These are phyloP conservation scores for Tolypocladium paradoxum DNA, from an alignment of 2,329 filamentous ascomycete species.

Conservation along the genomic window DNA sequence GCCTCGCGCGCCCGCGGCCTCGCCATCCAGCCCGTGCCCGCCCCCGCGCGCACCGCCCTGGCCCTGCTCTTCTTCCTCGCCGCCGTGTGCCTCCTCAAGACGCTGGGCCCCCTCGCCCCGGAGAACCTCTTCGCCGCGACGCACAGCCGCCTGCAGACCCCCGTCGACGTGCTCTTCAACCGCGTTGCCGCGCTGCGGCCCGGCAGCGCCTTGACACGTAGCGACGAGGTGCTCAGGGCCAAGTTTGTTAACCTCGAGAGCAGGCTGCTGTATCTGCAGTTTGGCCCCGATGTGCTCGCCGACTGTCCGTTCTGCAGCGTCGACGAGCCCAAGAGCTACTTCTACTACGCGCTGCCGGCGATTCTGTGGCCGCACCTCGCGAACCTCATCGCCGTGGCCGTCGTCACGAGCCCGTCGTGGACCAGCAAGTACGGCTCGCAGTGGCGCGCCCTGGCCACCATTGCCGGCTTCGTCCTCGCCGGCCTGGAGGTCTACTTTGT, in stretches of 20 bases:
- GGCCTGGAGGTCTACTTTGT: slow-evolving; percentile 56
- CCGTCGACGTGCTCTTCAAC: slow-evolving; percentile 74
- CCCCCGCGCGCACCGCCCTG: slow-evolving; percentile 44
- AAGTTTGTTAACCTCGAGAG: slow-evolving; percentile 63
- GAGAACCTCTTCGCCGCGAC: slow-evolving; percentile 76
- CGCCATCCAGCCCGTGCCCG: slow-evolving; percentile 44
- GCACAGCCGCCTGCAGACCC: slow-evolving; percentile 71
- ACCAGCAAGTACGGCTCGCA: slow-evolving; percentile 50
- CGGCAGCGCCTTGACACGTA: slow-evolving; percentile 32
- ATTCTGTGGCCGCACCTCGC: slow-evolving; percentile 67
- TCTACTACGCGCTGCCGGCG: slow-evolving; percentile 69
- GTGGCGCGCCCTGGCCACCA: slow-evolving; percentile 63
- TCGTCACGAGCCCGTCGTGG: slow-evolving; percentile 60
- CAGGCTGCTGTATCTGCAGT: slow-evolving; percentile 72
- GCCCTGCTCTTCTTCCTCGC: slow-evolving; percentile 44
- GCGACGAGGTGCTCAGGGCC: slow-evolving; percentile 54
- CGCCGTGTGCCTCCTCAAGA: slow-evolving; percentile 40
- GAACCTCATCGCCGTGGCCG: slow-evolving; percentile 61
- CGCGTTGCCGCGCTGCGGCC: slow-evolving; percentile 54
- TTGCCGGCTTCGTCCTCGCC: slow-evolving; percentile 48
- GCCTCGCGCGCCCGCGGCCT: slow-evolving; percentile 32
- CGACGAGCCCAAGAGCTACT: slow-evolving; percentile 59
- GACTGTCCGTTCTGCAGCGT: slow-evolving; percentile 73
- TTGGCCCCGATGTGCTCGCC: slow-evolving; percentile 62
- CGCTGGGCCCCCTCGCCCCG: slow-evolving; percentile 56